Evolutionary conservation across 345 rosid genomes (phyloP).

Genomic region (Clausena lansium): DNA sequence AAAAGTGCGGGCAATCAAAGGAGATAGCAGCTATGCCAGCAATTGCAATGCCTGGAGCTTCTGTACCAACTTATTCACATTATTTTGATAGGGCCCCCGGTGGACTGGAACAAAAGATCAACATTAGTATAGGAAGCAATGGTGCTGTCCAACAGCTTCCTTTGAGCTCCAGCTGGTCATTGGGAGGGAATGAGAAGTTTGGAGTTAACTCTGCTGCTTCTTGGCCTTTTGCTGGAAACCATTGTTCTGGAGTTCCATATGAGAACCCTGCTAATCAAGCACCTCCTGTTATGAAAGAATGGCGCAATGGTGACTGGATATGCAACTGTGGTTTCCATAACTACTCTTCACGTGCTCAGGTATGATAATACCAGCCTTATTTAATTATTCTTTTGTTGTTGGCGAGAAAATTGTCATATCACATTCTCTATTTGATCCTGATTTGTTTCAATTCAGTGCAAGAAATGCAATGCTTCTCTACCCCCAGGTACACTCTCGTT

Average conservation of each 20-base stretch:
- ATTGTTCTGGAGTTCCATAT: slow-evolving; percentile 34
- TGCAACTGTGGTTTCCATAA: slow-evolving; percentile 85
- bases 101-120: slow-evolving; percentile 43
- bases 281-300: slow-evolving; percentile 51
- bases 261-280: slow-evolving; percentile 42
- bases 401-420: neutral
- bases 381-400: neutral
- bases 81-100: slow-evolving; percentile 54
- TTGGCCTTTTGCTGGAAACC: slow-evolving; percentile 43
- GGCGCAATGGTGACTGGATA: slow-evolving; percentile 88
- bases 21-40: slow-evolving; percentile 84
- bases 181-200: slow-evolving; percentile 29
- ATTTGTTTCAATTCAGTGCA: slow-evolving; percentile 55
- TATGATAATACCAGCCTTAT: slow-evolving; percentile 17
- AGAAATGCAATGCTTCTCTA: slow-evolving; percentile 70
- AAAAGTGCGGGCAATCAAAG: slow-evolving; percentile 87
- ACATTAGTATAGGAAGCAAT: slow-evolving; percentile 33
- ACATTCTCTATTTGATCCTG: neutral
- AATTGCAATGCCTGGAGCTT: slow-evolving; percentile 70
- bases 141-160: slow-evolving; percentile 38
- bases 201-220: slow-evolving; percentile 37
- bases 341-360: slow-evolving; percentile 76
- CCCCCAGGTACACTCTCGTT: slow-evolving; percentile 51
- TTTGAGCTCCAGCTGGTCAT: slow-evolving; percentile 38
- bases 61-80: slow-evolving; percentile 60